phyloP scores from a whole-genome alignment of 306 rosid species.

The Cyclanthera cordifolia region DNA sequence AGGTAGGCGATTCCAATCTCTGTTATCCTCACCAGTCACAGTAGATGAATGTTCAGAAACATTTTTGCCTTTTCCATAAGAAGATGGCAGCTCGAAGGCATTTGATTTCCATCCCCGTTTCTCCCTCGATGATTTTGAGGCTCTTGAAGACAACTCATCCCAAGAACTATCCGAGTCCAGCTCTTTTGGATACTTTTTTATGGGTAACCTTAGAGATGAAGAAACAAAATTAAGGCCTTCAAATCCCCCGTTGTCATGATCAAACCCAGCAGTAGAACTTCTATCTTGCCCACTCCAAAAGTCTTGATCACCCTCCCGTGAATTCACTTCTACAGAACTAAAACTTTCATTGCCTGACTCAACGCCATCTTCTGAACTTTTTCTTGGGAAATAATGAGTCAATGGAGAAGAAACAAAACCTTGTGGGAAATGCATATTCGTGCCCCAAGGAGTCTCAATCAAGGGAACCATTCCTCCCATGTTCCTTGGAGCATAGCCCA shows the following conservation, averaged over 20 bases:
- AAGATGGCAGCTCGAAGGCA: slow-evolving; percentile 30
- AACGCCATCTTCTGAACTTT: slow-evolving; percentile 47
- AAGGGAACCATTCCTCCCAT: slow-evolving; percentile 54
- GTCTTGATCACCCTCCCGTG: slow-evolving; percentile 47
- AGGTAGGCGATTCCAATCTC: slow-evolving; percentile 46
- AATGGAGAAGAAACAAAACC: slow-evolving; percentile 60
- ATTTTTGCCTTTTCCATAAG: slow-evolving; percentile 48
- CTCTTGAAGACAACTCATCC: slow-evolving; percentile 62
- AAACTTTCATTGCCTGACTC: slow-evolving; percentile 50
- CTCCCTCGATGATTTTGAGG: slow-evolving; percentile 66
- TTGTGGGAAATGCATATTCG: slow-evolving; percentile 63
- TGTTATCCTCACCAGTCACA: slow-evolving; percentile 51
- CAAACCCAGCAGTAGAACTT: slow-evolving; percentile 53
- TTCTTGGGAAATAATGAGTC: slow-evolving; percentile 62
- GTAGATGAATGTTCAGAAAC: slow-evolving; percentile 54
- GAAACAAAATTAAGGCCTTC: slow-evolving; percentile 51
- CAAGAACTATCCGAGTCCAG: too few relatives aligned
- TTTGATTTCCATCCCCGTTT: slow-evolving; percentile 46
- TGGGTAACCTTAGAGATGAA: slow-evolving; percentile 35
- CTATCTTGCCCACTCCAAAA: slow-evolving; percentile 88
- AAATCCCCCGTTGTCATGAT: slow-evolving; percentile 52
- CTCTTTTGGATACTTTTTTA: slow-evolving; percentile 48
- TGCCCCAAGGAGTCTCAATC: slow-evolving; percentile 72
- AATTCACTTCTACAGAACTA: slow-evolving; percentile 41
- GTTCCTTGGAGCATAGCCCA: slow-evolving; percentile 73